Percentiles rank a stretch among this genome's conserved stretches.
phyloP scores from a whole-genome alignment of 2,329 filamentous ascomycete species.

The Exserohilum rostratum region DNA sequence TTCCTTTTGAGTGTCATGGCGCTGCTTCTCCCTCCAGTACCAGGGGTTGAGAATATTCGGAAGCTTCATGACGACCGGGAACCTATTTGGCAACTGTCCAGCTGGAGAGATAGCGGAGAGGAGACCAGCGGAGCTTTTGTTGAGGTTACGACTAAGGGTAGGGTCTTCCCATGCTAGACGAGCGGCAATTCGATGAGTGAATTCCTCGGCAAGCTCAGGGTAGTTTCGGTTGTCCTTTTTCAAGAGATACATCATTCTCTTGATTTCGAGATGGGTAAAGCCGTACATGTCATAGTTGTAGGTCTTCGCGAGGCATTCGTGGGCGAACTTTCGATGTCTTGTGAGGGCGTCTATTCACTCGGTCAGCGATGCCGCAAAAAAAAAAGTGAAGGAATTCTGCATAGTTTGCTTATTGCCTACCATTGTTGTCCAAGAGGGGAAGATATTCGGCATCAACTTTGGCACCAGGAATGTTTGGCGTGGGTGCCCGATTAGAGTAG shows the following conservation, averaged over 20 bases:
- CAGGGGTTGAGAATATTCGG: conserved; percentile 2
- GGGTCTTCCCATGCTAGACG: conserved; percentile 8
- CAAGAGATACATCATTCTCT: conserved; percentile 4
- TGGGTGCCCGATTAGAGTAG: conserved; percentile 4
- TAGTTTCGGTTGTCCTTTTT: conserved; percentile 8
- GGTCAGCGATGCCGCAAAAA: neutral
- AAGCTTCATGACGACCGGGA: neutral
- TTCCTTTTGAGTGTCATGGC: neutral
- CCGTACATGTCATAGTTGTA: conserved; percentile 10
- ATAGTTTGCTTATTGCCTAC: neutral
- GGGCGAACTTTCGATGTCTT: conserved; percentile 4
- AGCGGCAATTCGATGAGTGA: conserved; percentile 3
- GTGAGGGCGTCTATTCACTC: neutral
- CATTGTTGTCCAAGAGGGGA: conserved; percentile 4
- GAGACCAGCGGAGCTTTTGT: conserved; percentile 3
- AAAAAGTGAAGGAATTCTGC: no score
- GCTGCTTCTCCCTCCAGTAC: conserved; percentile 5
- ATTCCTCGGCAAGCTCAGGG: conserved; percentile 2
- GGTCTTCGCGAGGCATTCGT: conserved; percentile 2
- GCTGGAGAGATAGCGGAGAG: neutral
- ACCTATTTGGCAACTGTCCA: conserved; percentile 1
- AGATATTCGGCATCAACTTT: conserved; percentile 5
- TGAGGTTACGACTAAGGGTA: neutral
- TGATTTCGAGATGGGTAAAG: conserved; percentile 6
- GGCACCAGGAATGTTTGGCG: conserved; percentile 5